Conservation (phyloP, 768 basidiomycete species). For the Suillus alpinus region DNA sequence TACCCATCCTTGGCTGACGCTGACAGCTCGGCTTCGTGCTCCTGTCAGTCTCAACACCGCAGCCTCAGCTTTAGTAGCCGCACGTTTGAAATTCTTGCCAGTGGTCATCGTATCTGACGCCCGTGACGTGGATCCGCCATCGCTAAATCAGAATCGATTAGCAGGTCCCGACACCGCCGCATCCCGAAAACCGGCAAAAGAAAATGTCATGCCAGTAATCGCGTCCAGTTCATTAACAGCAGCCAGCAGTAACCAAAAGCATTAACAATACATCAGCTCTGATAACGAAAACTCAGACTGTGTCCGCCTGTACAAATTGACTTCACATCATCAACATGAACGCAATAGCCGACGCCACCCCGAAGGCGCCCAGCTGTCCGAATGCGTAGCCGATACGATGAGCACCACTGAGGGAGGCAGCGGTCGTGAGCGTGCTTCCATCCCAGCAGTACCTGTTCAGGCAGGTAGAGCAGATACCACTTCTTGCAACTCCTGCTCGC, state of each 20-base stretch:
- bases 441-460: slow-evolving; percentile 33
- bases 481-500: slow-evolving; percentile 21
- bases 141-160: background rate
- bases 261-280: background rate
- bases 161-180: background rate
- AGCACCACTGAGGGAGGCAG: background rate
- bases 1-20: background rate
- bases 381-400: background rate
- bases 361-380: slow-evolving; percentile 4
- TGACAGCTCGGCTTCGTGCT: background rate
- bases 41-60: background rate
- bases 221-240: background rate
- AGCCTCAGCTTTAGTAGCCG: background rate
- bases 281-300: background rate
- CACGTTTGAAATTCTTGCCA: background rate
- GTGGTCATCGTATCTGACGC: background rate
- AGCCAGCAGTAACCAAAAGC: background rate
- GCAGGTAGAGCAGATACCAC: slow-evolving; percentile 30
- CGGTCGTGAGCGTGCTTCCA: slow-evolving; percentile 9
- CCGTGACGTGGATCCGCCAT: background rate
- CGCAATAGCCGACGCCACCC: slow-evolving; percentile 12
- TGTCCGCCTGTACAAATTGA: background rate
- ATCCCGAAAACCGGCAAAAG: background rate
- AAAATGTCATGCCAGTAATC: background rate
- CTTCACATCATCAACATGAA: slow-evolving; percentile 14